These are phyloP conservation scores for Conringia planisiliqua DNA, from an alignment of 345 rosid genomes.

Conservation along the genomic window DNA sequence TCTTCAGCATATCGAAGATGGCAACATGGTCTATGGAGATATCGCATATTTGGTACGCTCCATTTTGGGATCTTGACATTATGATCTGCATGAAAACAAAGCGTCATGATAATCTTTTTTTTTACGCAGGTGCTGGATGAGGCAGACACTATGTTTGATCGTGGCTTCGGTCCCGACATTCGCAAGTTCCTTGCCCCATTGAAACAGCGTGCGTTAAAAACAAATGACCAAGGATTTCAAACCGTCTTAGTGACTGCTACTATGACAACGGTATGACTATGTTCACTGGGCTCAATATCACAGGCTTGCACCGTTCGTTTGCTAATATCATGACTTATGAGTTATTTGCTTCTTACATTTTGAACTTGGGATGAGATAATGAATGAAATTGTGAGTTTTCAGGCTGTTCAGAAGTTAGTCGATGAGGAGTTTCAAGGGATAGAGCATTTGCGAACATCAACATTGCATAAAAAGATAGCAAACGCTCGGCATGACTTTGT, in stretches of 20 bases:
- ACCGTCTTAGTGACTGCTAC: constrained; percentile 88
- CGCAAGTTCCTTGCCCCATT: constrained; percentile 81
- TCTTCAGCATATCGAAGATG: constrained; percentile 90
- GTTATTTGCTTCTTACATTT: not conserved
- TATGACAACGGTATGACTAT: constrained; percentile 66
- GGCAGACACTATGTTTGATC: constrained; percentile 99
- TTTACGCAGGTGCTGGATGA: constrained; percentile 83
- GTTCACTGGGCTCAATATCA: not conserved
- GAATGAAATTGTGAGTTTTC: constrained; percentile 25
- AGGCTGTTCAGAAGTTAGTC: constrained; percentile 89
- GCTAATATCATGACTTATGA: not conserved
- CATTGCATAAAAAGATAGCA: constrained; percentile 88
- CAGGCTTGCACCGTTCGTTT: not conserved
- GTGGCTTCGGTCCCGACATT: constrained; percentile 95
- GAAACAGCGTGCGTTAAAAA: constrained; percentile 66
- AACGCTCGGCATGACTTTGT: constrained; percentile 90
- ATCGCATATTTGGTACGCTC: constrained; percentile 53
- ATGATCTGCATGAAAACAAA: too few species aligned
- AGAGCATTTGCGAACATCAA: constrained; percentile 79
- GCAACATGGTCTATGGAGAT: constrained; percentile 96
- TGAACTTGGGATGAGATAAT: not conserved
- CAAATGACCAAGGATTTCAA: constrained; percentile 73
- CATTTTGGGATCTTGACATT: not conserved
- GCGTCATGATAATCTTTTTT: not conserved
- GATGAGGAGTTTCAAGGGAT: constrained; percentile 96